A percentile compares a stretch with the other conserved stretches of the same genome.
These are phyloP conservation scores for Pichia sp. DNA, from an alignment of 1,139 yeast species.

Conservation along the genomic window DNA sequence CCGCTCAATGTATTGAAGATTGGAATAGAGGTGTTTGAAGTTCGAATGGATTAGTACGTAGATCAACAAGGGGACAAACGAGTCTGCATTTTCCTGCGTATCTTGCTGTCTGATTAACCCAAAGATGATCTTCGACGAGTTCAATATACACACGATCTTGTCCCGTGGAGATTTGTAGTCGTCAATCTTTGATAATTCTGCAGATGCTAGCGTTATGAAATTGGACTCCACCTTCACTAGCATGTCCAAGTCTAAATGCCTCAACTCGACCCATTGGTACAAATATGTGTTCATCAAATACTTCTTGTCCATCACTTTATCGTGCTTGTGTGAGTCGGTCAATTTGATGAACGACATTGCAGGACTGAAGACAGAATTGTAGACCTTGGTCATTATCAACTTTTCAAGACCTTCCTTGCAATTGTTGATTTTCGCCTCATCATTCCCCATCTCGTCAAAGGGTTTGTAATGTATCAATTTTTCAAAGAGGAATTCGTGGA, in stretches of 20 bases:
- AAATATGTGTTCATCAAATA: slow-evolving; percentile 57
- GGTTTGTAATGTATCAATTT: slow-evolving; percentile 70
- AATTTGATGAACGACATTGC: slow-evolving; percentile 46
- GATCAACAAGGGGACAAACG: slow-evolving; percentile 82
- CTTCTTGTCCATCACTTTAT: slow-evolving; percentile 56
- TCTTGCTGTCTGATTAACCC: slow-evolving; percentile 65
- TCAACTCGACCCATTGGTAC: slow-evolving; percentile 70
- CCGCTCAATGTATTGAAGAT: slow-evolving; percentile 78
- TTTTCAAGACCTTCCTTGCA: slow-evolving; percentile 92
- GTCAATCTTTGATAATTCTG: slow-evolving; percentile 71
- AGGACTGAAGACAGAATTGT: slow-evolving; percentile 78
- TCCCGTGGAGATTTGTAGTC: slow-evolving; percentile 91
- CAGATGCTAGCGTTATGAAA: slow-evolving; percentile 67
- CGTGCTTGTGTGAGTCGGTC: slow-evolving; percentile 54
- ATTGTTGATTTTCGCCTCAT: slow-evolving; percentile 58
- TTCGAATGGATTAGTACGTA: slow-evolving; percentile 71
- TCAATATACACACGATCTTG: slow-evolving; percentile 83
- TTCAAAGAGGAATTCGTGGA: slow-evolving; percentile 63
- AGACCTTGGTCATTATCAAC: slow-evolving; percentile 81
- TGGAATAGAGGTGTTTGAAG: slow-evolving; percentile 62
- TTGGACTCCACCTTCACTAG: slow-evolving; percentile 46
- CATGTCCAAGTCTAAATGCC: slow-evolving; percentile 74
- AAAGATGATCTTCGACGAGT: slow-evolving; percentile 88
- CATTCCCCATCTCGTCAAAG: slow-evolving; percentile 56
- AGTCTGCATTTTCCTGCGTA: slow-evolving; percentile 75